Conservation (phyloP, 139 green algal species). For the Chlorella vulgaris region DNA sequence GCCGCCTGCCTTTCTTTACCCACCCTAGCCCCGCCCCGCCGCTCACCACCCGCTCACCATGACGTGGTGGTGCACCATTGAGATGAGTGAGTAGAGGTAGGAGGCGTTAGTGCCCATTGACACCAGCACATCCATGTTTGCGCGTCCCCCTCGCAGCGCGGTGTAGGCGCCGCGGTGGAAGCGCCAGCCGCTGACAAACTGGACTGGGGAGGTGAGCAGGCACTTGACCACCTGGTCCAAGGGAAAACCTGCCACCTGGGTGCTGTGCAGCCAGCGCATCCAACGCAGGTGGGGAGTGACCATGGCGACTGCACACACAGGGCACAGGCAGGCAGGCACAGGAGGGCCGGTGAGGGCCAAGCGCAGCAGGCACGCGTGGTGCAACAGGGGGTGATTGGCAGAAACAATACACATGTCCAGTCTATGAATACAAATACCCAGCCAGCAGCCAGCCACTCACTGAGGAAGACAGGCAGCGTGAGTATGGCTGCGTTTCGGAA, state of each 20-base stretch:
- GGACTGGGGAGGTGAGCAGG: slow-evolving; percentile 85
- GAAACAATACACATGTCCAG: neutral
- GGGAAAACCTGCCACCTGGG: slow-evolving; percentile 70
- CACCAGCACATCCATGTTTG: slow-evolving; percentile 99
- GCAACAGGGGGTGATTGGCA: neutral
- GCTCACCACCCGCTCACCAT: slow-evolving; percentile 34
- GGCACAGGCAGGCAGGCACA: neutral
- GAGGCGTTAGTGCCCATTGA: slow-evolving; percentile 91
- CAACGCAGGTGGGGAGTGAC: slow-evolving; percentile 71
- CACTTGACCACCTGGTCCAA: slow-evolving; percentile 84
- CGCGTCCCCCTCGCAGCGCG: slow-evolving; percentile 57
- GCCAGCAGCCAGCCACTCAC: neutral
- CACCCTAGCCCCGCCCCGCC: neutral
- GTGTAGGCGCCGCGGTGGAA: slow-evolving; percentile 91
- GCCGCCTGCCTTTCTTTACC: too few species aligned
- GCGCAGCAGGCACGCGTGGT: neutral
- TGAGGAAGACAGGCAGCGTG: slow-evolving; percentile 89
- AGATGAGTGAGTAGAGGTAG: slow-evolving; percentile 92
- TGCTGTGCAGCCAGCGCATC: slow-evolving; percentile 32
- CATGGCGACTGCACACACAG: slow-evolving; percentile 70
- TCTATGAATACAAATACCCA: neutral
- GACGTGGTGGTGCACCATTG: slow-evolving; percentile 79
- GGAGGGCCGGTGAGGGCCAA: neutral
- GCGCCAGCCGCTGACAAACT: slow-evolving; percentile 90
- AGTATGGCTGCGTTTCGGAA: slow-evolving; percentile 59